Evolutionary conservation across 306 rosid genomes (phyloP), one percentile per base, ranked within the genome.

Genomic region (Bauhinia variegata): DNA sequence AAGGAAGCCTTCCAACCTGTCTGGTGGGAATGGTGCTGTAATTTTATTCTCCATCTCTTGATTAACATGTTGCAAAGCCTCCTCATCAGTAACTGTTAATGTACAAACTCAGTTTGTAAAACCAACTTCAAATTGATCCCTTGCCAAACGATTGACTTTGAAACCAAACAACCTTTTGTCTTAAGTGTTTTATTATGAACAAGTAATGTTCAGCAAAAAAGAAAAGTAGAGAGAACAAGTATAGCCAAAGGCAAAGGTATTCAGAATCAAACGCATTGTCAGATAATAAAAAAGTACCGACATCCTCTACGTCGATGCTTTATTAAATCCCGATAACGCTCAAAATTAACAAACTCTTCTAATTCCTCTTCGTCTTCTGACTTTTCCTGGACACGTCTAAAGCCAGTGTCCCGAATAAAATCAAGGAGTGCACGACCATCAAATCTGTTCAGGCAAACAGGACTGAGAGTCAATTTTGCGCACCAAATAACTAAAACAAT

Each of bases 301-400:
- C 97, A 93, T 93, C 99, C 99, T 93, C 99, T 91, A 82, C 93
- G 97, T 65, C 85, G 97, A 88, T 90, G 97, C 97, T 90, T 93
- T 88, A 93, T 74, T 86, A 93, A 93, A 90, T 93, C 99, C 93
- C 97, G 96, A 80, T 88, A 93, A 86, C 99, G 96, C 97, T 93
- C 95, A 93, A 93, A 93, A 86, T 90, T 93, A 90, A 93, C 99
- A 90, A 86, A 90, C 97, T 93, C 99, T 83, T 90, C 97, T 88
- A 93, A 76, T 75, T 93, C 99, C 84, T 93, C 96, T 78, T 90
- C 97, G 73, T 93, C 99, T 57, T 93, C 97, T 2, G 96, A 76
- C 78, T 93, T 86, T 55, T 90, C 90, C 50, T 78, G 97, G n/a
- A 73, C 81, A 5, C 87, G 93, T 63, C 87, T 83, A 4, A 80